Percentiles rank a stretch among this genome's conserved stretches.
These are phyloP conservation scores for Coemansia pectinata DNA, from an alignment of 192 early-diverging fungal genomes.

Conservation along the genomic window DNA sequence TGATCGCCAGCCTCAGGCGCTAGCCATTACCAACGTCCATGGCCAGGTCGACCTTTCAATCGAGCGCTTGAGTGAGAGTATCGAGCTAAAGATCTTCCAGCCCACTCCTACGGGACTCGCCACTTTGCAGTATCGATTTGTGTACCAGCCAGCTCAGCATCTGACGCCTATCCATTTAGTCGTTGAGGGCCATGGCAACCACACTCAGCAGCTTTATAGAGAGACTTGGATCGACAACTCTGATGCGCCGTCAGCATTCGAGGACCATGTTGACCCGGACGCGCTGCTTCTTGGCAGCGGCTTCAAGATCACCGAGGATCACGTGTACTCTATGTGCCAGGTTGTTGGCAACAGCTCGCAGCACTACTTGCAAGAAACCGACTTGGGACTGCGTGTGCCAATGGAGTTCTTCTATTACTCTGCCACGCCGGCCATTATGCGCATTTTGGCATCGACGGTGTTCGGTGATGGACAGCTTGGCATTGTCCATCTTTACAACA, in stretches of 20 bases:
- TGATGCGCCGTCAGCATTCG: background rate
- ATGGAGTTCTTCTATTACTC: constrained; percentile 89
- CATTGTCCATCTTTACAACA: constrained; percentile 85
- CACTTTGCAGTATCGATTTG: constrained; percentile 24
- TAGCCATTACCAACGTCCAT: constrained; percentile 28
- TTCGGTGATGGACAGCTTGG: constrained; percentile 82
- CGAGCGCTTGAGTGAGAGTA: constrained; percentile 71
- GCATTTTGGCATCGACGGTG: constrained; percentile 79
- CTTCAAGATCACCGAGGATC: constrained; percentile 65
- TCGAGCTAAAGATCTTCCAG: constrained; percentile 50
- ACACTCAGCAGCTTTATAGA: constrained; percentile 2
- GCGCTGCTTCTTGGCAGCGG: background rate
- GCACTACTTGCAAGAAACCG: constrained; percentile 48
- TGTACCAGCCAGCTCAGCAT: constrained; percentile 3
- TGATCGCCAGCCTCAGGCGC: background rate
- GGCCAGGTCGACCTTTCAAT: constrained; percentile 76
- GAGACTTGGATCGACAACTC: constrained; percentile 17
- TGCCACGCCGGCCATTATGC: constrained; percentile 75
- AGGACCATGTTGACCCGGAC: background rate
- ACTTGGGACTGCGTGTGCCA: constrained; percentile 64
- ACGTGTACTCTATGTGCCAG: constrained; percentile 81
- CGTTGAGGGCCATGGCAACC: background rate
- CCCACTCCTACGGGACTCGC: constrained; percentile 37
- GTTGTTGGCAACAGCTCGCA: constrained; percentile 64
- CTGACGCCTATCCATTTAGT: constrained; percentile 18